Base-by-base conservation (phyloP, 1,284 basidiomycete species). In the Fistulinella staudtii region DNA sequence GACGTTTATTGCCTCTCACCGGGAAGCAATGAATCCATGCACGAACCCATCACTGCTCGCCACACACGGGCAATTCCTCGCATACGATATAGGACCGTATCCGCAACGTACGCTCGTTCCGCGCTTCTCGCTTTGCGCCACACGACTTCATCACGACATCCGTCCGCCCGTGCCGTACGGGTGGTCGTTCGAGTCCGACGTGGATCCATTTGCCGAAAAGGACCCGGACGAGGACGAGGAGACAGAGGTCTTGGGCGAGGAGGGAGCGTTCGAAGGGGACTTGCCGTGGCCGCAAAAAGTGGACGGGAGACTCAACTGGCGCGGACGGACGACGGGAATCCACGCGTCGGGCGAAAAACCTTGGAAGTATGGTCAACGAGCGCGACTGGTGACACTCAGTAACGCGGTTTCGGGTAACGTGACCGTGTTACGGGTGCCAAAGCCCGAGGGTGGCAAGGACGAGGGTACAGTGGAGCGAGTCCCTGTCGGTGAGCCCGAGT, bases 311-410 rank as follows among this genome's bases (percentile, higher is more conserved):
- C 54, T 86, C 23, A 60, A 75, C 18, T 86, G 84, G 84, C 70
- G 84, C 15, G 84, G 84, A 3, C 76, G 72, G 38, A 82, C 76
- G 39, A 85, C 84, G 0, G 84, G 83, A 1, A 82, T 84, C 35
- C 70, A 65, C 53, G 75, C 79, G 45, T 61, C 61, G 0, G 50
- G 58, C 5, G 49, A 58, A 2, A 65, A 65, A 9, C 63, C 69
- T 6, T 85, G 82, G 83, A 63, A 65, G 50, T 55, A 72, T 17
- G 66, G 71, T 3, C 84, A 85, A 49, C 67, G 61, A 34, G 65
- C 51, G 23, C 61, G 60, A 43, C 61, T 66, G n/a, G 68, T 67
- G 52, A 68, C 52, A 22, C 67, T 53, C 47, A 70, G 60, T 30
- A 73, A 59, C 38, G 55, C 61, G 13, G 51, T 67, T 11, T 45